Conservation (phyloP, 192 early-diverging fungal genomes). For the Phlyctochytrium planicorne region DNA sequence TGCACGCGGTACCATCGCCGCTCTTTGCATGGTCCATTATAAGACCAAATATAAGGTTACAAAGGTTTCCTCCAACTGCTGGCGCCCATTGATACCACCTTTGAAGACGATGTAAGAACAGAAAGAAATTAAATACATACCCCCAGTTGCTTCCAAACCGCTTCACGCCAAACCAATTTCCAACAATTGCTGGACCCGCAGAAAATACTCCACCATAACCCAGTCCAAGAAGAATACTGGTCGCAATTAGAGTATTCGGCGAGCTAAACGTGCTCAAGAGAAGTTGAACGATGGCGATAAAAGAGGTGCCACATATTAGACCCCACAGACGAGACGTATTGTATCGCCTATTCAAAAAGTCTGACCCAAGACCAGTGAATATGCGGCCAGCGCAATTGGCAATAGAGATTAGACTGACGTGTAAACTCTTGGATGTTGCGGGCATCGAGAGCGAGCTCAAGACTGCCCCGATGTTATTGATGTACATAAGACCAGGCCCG, state of each 20-base stretch:
- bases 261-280: no score
- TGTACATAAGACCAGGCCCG: slow-evolving; percentile 48
- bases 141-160: slow-evolving; percentile 41
- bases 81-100: slow-evolving; percentile 38
- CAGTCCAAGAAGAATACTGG: no score
- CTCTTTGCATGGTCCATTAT: slow-evolving; percentile 22
- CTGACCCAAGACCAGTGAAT: slow-evolving; percentile 29
- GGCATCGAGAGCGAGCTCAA: slow-evolving; percentile 23
- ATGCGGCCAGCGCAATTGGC: slow-evolving; percentile 40
- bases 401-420: slow-evolving; percentile 40
- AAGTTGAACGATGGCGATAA: slow-evolving; percentile 12
- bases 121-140: not conserved
- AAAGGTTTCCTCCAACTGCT: slow-evolving; percentile 40
- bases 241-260: no score
- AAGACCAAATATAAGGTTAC: slow-evolving; percentile 37
- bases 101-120: not conserved
- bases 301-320: slow-evolving; percentile 7
- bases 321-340: slow-evolving; percentile 19
- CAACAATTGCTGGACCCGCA: slow-evolving; percentile 38
- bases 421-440: slow-evolving; percentile 20
- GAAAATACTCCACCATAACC: slow-evolving; percentile 39
- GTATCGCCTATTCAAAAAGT: slow-evolving; percentile 10
- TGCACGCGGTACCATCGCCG: slow-evolving; percentile 3
- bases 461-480: slow-evolving; percentile 48
- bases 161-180: slow-evolving; percentile 31